A percentile compares a stretch with the other conserved stretches of the same genome.
phyloP scores from a whole-genome alignment of 2,329 filamentous ascomycete genomes.

The Diaporthe ampelina region DNA sequence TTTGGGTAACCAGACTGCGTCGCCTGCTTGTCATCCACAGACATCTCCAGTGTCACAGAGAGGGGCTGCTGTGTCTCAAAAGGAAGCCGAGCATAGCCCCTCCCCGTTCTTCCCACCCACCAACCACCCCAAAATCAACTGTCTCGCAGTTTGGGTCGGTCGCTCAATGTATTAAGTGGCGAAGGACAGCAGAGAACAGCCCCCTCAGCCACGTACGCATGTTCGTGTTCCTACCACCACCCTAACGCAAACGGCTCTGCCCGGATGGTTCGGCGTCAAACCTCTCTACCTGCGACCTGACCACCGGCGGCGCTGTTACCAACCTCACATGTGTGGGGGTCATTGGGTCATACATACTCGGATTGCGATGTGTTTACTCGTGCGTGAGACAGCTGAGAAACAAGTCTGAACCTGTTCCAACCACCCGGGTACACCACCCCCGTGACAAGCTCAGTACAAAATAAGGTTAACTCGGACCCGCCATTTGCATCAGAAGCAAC shows the following conservation, averaged over 20 bases:
- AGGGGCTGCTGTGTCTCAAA: conserved; percentile 27
- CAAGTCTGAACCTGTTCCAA: background rate
- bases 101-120: background rate
- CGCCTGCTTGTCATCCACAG: background rate
- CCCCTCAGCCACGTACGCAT: conserved; percentile 20
- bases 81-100: conserved; percentile 29
- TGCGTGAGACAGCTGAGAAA: background rate
- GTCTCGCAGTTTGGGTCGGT: background rate
- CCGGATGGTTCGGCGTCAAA: conserved; percentile 21
- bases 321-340: background rate
- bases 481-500: background rate
- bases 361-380: background rate
- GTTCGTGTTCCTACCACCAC: conserved; percentile 4
- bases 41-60: conserved; percentile 29
- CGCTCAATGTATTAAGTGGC: conserved; percentile 11
- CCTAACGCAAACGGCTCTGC: background rate
- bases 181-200: conserved; percentile 2
- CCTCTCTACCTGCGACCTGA: background rate
- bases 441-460: background rate
- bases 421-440: background rate
- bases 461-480: background rate
- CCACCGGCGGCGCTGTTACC: background rate
- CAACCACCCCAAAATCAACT: background rate
- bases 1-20: conserved; percentile 17
- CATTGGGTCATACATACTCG: background rate